Percentiles rank a stretch among this genome's conserved stretches.
These are phyloP conservation scores for Leishmania aethiopica DNA, from an alignment of 208 protist genomes.

Conservation along the genomic window DNA sequence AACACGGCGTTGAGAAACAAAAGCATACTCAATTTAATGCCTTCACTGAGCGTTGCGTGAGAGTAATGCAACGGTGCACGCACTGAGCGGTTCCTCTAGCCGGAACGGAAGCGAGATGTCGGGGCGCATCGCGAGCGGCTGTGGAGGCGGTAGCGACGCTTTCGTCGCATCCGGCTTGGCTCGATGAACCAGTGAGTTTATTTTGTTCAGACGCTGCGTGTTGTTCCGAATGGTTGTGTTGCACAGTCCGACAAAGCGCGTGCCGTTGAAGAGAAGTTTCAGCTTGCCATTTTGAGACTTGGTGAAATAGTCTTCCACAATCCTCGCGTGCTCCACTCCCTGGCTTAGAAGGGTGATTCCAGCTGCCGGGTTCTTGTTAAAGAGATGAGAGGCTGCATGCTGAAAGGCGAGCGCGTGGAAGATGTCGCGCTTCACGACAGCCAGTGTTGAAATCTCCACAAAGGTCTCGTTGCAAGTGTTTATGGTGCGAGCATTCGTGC, in stretches of 20 bases:
- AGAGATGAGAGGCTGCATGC: constrained; percentile 44
- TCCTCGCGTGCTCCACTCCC: constrained; percentile 29
- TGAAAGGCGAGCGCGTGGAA: constrained; percentile 50
- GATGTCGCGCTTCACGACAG: constrained; percentile 51
- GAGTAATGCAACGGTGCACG: background rate
- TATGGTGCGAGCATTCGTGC: constrained; percentile 20
- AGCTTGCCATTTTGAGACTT: constrained; percentile 39
- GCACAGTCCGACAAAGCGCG: constrained; percentile 44
- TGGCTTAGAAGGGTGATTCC: constrained; percentile 38
- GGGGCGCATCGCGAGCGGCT: constrained; percentile 29
- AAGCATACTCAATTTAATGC: background rate
- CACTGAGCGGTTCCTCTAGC: constrained; percentile 13
- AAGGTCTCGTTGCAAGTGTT: constrained; percentile 36
- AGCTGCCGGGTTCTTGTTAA: constrained; percentile 44
- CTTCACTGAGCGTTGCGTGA: too few relatives aligned
- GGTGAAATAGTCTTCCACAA: constrained; percentile 34
- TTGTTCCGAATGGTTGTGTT: constrained; percentile 36
- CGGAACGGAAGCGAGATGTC: constrained; percentile 28
- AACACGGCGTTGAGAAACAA: background rate
- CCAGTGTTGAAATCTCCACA: constrained; percentile 33
- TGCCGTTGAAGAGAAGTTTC: constrained; percentile 39
- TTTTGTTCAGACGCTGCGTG: constrained; percentile 43
- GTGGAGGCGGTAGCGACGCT: constrained; percentile 28
- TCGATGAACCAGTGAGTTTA: constrained; percentile 67
- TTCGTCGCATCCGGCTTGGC: constrained; percentile 32